These are phyloP conservation scores for Nigrospora sphaerica DNA, from an alignment of 2,329 filamentous ascomycete genomes.

Conservation along the genomic window DNA sequence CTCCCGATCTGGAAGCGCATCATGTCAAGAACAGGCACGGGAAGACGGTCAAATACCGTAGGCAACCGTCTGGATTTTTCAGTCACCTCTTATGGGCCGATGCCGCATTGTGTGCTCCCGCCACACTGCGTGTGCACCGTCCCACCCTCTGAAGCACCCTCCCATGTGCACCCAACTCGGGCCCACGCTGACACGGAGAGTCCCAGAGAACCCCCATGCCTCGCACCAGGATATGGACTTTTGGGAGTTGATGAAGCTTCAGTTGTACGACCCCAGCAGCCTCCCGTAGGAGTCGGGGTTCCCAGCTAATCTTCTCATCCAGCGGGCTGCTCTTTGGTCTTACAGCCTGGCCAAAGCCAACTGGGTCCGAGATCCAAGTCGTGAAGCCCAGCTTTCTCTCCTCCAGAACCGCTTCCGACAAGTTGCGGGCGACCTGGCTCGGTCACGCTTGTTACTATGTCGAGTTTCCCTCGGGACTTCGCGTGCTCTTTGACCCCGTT, in stretches of 20 bases:
- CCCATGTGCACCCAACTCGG: conserved; percentile 4
- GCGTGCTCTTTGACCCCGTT: conserved; percentile 89
- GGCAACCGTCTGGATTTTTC: conserved; percentile 30
- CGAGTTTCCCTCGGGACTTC: conserved; percentile 79
- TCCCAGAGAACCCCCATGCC: conserved; percentile 2
- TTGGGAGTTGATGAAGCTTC: background rate
- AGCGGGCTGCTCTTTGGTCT: background rate
- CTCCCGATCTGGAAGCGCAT: conserved; percentile 38
- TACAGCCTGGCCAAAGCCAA: conserved; percentile 10
- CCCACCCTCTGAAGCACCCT: conserved; percentile 2
- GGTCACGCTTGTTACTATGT: conserved; percentile 92
- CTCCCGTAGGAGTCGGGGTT: no score
- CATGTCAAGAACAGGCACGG: conserved; percentile 36
- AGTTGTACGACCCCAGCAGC: background rate
- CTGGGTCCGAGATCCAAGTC: conserved; percentile 50
- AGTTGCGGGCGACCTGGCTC: conserved; percentile 84
- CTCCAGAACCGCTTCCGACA: conserved; percentile 43
- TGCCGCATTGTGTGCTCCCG: no score
- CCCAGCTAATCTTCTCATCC: background rate
- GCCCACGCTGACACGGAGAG: background rate
- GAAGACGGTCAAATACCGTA: conserved; percentile 36
- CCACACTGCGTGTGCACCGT: no score
- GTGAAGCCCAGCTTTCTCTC: conserved; percentile 61
- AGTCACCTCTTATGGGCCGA: background rate
- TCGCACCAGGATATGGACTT: background rate